Conservation (phyloP, 495 filamentous ascomycete genomes). For the Xylaria nigripes region DNA sequence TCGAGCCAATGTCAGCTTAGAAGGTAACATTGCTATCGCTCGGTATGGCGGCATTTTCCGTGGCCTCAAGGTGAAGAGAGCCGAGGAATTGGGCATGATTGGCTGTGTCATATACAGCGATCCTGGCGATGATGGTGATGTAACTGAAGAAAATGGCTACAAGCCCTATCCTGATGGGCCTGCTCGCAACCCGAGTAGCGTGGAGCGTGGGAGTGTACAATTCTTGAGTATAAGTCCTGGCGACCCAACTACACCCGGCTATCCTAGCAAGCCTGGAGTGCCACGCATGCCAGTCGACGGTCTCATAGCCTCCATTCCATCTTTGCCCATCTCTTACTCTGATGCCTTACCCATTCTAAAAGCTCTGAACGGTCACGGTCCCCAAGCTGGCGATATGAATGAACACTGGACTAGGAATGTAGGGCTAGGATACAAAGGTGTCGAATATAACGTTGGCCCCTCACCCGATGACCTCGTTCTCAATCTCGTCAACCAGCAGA, state of each 20-base stretch:
- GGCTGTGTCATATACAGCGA: conserved; percentile 81
- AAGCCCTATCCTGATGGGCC: conserved; percentile 78
- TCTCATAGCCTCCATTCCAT: conserved; percentile 77
- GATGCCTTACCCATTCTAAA: conserved; percentile 81
- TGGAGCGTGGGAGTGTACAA: conserved; percentile 85
- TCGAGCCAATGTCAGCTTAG: conserved; percentile 62
- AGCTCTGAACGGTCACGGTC: conserved; percentile 82
- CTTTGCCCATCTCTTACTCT: conserved; percentile 80
- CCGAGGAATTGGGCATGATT: conserved; percentile 86
- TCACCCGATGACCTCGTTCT: conserved; percentile 66
- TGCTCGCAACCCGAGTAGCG: conserved; percentile 76
- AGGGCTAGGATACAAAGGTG: conserved; percentile 71
- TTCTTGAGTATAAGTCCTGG: conserved; percentile 64
- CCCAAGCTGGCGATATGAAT: conserved; percentile 68
- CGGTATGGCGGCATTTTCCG: conserved; percentile 86
- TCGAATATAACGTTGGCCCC: conserved; percentile 87
- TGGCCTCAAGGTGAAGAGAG: conserved; percentile 86
- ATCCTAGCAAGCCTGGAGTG: conserved; percentile 83
- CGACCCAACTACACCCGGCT: conserved; percentile 80
- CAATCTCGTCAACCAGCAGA: conserved; percentile 79
- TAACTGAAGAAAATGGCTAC: conserved; percentile 74
- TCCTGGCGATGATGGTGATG: conserved; percentile 78
- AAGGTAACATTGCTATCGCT: conserved; percentile 78
- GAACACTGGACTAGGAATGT: conserved; percentile 59
- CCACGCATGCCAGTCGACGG: conserved; percentile 63